A percentile compares a stretch with the other conserved stretches of the same genome.
These are phyloP conservation scores for Grifola frondosa DNA, from an alignment of 1,284 basidiomycete genomes.

Conservation along the genomic window DNA sequence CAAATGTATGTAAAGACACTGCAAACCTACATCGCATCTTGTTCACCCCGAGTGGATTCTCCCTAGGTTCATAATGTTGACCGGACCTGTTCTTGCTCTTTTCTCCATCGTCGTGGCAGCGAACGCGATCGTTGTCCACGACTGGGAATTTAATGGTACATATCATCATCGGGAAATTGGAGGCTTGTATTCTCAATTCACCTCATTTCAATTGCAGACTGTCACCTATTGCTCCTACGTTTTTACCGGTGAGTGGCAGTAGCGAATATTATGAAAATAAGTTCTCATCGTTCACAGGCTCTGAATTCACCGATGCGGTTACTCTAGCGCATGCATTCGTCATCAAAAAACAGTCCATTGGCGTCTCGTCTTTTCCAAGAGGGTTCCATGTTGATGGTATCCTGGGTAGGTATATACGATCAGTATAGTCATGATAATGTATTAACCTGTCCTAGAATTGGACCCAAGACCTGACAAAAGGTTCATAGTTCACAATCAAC, in stretches of 20 bases:
- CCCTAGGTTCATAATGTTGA: too few relatives aligned
- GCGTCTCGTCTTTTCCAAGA: constrained; percentile 42
- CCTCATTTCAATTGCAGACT: constrained; percentile 15
- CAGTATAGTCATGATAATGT: constrained; percentile 9
- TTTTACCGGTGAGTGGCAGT: constrained; percentile 41
- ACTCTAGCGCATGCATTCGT: constrained; percentile 18
- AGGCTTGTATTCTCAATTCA: background rate
- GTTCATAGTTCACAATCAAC: too few relatives aligned
- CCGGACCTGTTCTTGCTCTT: too few relatives aligned
- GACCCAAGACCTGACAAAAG: too few relatives aligned
- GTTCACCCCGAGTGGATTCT: too few relatives aligned
- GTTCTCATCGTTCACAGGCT: constrained; percentile 3
- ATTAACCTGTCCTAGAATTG: background rate
- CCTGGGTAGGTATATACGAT: constrained; percentile 36
- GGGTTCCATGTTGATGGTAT: constrained; percentile 48
- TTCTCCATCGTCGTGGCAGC: too few relatives aligned
- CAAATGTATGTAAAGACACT: too few relatives aligned
- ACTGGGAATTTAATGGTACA: constrained; percentile 16
- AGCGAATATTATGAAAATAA: background rate
- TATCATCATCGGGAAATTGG: too few relatives aligned
- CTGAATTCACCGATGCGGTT: constrained; percentile 28
- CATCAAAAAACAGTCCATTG: constrained; percentile 45
- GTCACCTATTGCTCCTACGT: constrained; percentile 52
- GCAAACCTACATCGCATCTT: too few relatives aligned
- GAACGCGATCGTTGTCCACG: too few relatives aligned